phyloP scores from a whole-genome alignment of 2,329 filamentous ascomycete species.

The Colletotrichum musicola region DNA sequence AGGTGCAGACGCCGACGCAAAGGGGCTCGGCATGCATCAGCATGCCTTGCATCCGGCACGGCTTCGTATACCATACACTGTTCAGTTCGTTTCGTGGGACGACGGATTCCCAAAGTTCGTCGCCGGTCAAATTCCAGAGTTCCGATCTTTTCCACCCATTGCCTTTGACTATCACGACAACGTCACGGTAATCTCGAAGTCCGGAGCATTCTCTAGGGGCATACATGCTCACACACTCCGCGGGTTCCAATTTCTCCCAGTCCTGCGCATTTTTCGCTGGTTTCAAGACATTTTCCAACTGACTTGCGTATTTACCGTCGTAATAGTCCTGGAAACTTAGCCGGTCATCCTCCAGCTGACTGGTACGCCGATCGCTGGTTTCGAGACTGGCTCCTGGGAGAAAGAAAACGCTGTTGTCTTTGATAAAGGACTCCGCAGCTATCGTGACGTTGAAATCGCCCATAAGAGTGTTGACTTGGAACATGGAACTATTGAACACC shows the following conservation, averaged over 20 bases:
- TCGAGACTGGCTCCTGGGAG: slow-evolving; percentile 11
- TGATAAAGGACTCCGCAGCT: slow-evolving; percentile 32
- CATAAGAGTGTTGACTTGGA: slow-evolving; percentile 30
- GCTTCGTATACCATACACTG: slow-evolving; percentile 14
- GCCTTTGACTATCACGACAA: slow-evolving; percentile 20
- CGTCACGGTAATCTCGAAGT: slow-evolving; percentile 8
- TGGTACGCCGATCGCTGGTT: neutral
- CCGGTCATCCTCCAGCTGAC: neutral
- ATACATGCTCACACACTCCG: neutral
- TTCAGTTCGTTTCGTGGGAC: slow-evolving; percentile 15
- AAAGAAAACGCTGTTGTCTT: slow-evolving; percentile 4
- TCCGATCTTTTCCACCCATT: slow-evolving; percentile 17
- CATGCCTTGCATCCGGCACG: neutral
- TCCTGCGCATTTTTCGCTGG: neutral
- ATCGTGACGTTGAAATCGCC: slow-evolving; percentile 36
- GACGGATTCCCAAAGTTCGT: slow-evolving; percentile 3
- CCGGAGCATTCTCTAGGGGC: neutral
- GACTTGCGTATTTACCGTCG: neutral
- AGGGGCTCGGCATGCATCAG: neutral
- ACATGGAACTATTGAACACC: slow-evolving; percentile 42
- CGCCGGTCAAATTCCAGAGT: slow-evolving; percentile 6
- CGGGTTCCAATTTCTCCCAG: neutral
- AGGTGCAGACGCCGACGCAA: neutral
- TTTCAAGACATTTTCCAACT: neutral
- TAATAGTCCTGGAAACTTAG: neutral